A percentile compares a stretch with the other conserved stretches of the same genome.
Evolutionary conservation across 306 rosid genomes (phyloP).

Genomic region (Malus sylvestris): DNA sequence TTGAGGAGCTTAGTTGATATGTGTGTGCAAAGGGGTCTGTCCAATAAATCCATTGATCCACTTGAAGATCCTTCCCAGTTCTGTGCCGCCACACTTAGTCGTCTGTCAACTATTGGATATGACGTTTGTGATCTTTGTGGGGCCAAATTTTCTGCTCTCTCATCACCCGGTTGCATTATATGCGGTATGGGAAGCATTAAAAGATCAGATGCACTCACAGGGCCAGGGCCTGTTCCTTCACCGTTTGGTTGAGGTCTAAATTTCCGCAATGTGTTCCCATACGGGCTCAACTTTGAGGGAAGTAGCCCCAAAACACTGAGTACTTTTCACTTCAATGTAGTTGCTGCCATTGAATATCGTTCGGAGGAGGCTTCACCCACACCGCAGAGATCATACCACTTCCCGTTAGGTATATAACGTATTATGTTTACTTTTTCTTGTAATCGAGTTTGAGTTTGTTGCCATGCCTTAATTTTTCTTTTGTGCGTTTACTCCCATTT

Average conservation of each 20-base stretch:
- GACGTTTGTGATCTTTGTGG: constrained; percentile 99
- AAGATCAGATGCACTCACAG: constrained; percentile 81
- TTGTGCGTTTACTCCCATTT: background rate
- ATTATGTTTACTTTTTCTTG: background rate
- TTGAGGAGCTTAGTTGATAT: constrained; percentile 74
- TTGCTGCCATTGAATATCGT: background rate
- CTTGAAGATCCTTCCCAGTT: constrained; percentile 93
- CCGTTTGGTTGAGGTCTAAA: constrained; percentile 70
- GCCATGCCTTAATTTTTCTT: background rate
- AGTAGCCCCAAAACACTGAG: background rate
- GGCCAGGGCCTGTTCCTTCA: constrained; percentile 84
- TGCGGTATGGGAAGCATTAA: constrained; percentile 97
- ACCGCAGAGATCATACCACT: background rate
- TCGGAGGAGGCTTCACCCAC: background rate
- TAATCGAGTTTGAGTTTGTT: constrained; percentile 7
- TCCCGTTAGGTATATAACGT: constrained; percentile 1
- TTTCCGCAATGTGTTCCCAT: background rate
- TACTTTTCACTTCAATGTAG: background rate
- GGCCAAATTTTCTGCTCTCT: constrained; percentile 82
- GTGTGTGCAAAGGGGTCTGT: constrained; percentile 87
- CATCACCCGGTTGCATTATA: constrained; percentile 79
- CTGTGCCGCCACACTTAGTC: constrained; percentile 89
- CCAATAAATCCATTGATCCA: constrained; percentile 89
- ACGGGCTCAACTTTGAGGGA: background rate
- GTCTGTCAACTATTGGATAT: constrained; percentile 88